phyloP scores from a whole-genome alignment of 2,329 filamentous ascomycete species.

The Aspergillus nomiae region DNA sequence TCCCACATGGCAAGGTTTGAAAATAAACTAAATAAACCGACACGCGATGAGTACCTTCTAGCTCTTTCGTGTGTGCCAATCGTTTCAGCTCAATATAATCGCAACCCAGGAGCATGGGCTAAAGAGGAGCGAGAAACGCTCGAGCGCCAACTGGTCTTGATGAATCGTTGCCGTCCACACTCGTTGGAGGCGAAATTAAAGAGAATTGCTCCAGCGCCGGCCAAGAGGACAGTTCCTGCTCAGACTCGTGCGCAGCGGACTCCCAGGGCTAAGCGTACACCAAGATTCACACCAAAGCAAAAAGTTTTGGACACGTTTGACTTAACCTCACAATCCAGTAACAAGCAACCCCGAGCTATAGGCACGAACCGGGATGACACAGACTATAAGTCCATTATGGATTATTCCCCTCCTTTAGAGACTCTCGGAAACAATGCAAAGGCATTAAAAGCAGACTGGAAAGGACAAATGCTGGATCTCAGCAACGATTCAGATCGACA shows the following conservation, averaged over 20 bases:
- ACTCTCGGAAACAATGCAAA: constrained; percentile 69
- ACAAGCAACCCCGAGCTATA: constrained; percentile 47
- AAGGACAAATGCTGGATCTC: constrained; percentile 76
- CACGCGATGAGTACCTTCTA: constrained; percentile 46
- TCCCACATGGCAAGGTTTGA: constrained; percentile 45
- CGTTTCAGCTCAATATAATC: constrained; percentile 46
- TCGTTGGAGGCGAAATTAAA: constrained; percentile 37
- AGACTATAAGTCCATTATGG: constrained; percentile 70
- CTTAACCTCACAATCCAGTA: constrained; percentile 33
- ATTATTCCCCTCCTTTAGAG: constrained; percentile 70
- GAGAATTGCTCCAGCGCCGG: constrained; percentile 43
- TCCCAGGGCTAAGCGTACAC: constrained; percentile 41
- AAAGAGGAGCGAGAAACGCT: constrained; percentile 44
- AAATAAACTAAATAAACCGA: constrained; percentile 45
- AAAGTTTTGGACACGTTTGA: constrained; percentile 43
- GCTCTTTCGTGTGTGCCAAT: constrained; percentile 48
- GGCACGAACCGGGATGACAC: constrained; percentile 77
- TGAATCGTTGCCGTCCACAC: constrained; percentile 40
- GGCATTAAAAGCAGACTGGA: constrained; percentile 83
- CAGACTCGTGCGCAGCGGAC: constrained; percentile 34
- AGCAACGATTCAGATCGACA: constrained; percentile 68
- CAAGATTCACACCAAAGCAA: constrained; percentile 44
- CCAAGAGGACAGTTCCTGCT: constrained; percentile 29
- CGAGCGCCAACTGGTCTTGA: constrained; percentile 44
- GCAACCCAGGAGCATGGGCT: constrained; percentile 47